Evolutionary conservation across 2,329 filamentous ascomycete species (phyloP).

Genomic region (Colletotrichum sp.): DNA sequence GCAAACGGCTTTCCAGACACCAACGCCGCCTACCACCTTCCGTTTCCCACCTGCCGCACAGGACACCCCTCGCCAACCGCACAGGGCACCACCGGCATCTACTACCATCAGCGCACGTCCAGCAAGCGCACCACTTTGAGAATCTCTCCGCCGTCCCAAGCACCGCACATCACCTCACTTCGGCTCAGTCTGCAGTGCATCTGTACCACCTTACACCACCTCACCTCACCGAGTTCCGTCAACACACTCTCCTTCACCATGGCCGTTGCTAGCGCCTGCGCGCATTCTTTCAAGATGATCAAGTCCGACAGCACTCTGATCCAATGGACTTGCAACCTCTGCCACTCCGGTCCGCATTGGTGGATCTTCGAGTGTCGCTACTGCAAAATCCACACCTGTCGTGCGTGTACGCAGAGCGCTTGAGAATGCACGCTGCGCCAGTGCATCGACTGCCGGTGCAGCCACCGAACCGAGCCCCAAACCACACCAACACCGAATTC

Average conservation of each 20-base stretch:
- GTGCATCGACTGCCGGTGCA: background rate
- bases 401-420: slow-evolving; percentile 57
- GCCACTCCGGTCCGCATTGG: slow-evolving; percentile 69
- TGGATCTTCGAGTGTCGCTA: slow-evolving; percentile 73
- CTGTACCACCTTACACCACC: background rate
- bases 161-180: background rate
- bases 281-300: slow-evolving; percentile 68
- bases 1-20: background rate
- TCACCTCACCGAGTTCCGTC: background rate
- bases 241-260: slow-evolving; percentile 36
- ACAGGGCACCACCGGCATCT: background rate
- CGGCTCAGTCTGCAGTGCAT: background rate
- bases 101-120: background rate
- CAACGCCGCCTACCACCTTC: background rate
- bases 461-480: background rate
- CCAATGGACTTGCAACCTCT: slow-evolving; percentile 70
- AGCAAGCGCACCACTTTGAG: background rate
- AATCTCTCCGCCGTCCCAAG: background rate
- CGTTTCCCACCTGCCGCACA: background rate
- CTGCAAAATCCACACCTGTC: slow-evolving; percentile 70
- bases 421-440: slow-evolving; percentile 23
- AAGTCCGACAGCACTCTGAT: slow-evolving; percentile 71
- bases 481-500: background rate
- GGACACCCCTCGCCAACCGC: background rate
- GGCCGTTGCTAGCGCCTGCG: slow-evolving; percentile 62